Evolutionary conservation across 495 filamentous ascomycete genomes (phyloP).

Genomic region (Cercophora newfieldiana): DNA sequence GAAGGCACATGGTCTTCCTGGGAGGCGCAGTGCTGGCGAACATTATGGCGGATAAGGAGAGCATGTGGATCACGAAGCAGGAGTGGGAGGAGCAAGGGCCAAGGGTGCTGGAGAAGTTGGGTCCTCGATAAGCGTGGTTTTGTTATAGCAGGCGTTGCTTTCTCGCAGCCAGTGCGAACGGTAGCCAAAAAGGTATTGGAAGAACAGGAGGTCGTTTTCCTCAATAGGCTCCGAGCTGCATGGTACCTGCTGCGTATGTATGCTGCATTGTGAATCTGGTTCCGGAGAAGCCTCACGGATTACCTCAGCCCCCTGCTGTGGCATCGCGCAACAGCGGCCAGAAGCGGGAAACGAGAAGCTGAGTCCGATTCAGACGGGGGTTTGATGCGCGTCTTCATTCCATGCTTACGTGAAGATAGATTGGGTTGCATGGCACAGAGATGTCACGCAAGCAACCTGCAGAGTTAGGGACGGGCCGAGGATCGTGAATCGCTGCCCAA

Average conservation of each 20-base stretch:
- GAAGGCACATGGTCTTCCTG: constrained; percentile 98
- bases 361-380: too few relatives aligned
- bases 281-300: background rate
- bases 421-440: background rate
- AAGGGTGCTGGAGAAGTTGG: constrained; percentile 86
- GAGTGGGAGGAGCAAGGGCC: constrained; percentile 95
- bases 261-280: background rate
- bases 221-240: background rate
- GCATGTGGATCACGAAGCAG: constrained; percentile 97
- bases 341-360: too few relatives aligned
- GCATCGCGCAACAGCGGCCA: too few relatives aligned
- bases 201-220: background rate
- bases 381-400: too few relatives aligned
- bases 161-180: background rate
- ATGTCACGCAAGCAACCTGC: background rate
- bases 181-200: background rate
- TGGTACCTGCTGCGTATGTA: background rate
- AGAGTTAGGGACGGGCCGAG: background rate
- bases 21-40: constrained; percentile 96
- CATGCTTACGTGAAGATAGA: too few relatives aligned
- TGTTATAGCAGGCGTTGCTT: constrained; percentile 1
- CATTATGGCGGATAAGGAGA: constrained; percentile 97
- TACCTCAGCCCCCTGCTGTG: too few relatives aligned
- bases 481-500: background rate
- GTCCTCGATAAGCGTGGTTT: constrained; percentile 60